Evolutionary conservation across 129 eudicot species (phyloP).

Genomic region (Tagetes patula): DNA sequence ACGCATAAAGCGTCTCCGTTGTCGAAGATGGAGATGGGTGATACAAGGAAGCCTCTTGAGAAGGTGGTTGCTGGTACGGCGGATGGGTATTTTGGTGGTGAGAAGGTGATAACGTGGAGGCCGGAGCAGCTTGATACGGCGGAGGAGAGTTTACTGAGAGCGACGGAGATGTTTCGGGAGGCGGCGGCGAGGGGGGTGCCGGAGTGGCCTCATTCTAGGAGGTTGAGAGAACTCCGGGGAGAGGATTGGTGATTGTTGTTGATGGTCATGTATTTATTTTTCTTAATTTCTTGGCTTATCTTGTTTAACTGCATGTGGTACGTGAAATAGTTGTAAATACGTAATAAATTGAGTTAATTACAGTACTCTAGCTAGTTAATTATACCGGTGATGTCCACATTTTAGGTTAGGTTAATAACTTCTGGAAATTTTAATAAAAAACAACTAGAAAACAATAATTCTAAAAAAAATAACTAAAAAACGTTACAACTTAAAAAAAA

Average conservation of each 20-base stretch:
- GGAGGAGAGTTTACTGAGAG: conserved; percentile 61
- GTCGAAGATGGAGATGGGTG: conserved; percentile 69
- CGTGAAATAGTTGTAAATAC: too few relatives aligned
- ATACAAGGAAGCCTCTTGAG: conserved; percentile 70
- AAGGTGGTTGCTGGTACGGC: conserved; percentile 46
- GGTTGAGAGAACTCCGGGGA: conserved; percentile 66
- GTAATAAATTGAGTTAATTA: too few relatives aligned
- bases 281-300: not conserved
- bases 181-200: conserved; percentile 72
- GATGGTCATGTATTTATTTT: too few relatives aligned
- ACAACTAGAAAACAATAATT: too few relatives aligned
- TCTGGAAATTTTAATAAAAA: too few relatives aligned
- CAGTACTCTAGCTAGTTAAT: too few relatives aligned
- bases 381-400: too few relatives aligned
- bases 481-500: too few relatives aligned
- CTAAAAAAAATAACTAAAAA: too few relatives aligned
- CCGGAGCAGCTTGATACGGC: conserved; percentile 83
- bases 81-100: conserved; percentile 34
- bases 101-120: conserved; percentile 41
- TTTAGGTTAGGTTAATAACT: too few relatives aligned
- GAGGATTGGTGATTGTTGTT: conserved; percentile 44
- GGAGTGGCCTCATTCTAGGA: conserved; percentile 73
- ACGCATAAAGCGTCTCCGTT: conserved; percentile 78
- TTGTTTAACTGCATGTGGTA: too few relatives aligned
- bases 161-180: conserved; percentile 50